Conservation (phyloP, 805 yeast species). For the Millerago galiae region DNA sequence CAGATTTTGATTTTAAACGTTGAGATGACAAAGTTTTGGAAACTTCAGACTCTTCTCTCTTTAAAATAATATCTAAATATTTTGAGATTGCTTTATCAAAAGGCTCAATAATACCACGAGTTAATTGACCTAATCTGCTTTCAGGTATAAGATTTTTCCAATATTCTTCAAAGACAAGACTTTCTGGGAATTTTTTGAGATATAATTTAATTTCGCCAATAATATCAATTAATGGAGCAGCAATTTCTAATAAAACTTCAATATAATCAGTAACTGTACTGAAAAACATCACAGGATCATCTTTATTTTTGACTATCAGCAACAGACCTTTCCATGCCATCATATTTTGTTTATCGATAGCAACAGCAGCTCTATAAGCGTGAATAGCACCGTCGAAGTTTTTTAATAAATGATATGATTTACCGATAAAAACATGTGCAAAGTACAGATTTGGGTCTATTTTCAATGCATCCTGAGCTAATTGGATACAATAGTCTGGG, state of each 20-base stretch:
- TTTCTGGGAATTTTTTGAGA: constrained; percentile 27
- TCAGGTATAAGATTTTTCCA: constrained; percentile 51
- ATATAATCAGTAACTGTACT: constrained; percentile 39
- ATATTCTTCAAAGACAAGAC: constrained; percentile 38
- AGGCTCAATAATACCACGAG: constrained; percentile 40
- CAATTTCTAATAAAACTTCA: constrained; percentile 34
- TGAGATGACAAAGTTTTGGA: constrained; percentile 38
- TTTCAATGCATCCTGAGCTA: constrained; percentile 48
- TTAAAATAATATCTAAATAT: constrained; percentile 35
- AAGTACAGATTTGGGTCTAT: constrained; percentile 52
- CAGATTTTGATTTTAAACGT: constrained; percentile 32
- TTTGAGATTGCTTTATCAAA: constrained; percentile 39
- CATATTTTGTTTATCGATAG: constrained; percentile 42
- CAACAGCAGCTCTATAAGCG: constrained; percentile 44
- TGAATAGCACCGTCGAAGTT: constrained; percentile 33
- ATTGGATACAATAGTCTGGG: constrained; percentile 53
- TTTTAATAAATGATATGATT: constrained; percentile 46
- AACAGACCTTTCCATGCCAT: constrained; percentile 81
- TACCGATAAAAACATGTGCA: constrained; percentile 70
- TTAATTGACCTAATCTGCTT: constrained; percentile 42
- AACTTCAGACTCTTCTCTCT: constrained; percentile 35
- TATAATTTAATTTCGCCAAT: constrained; percentile 41
- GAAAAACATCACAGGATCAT: constrained; percentile 41
- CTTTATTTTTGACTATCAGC: constrained; percentile 33
- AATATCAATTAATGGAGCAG: constrained; percentile 42